A percentile compares a stretch with the other conserved stretches of the same genome.
These are phyloP conservation scores for Termitomyces sp. DNA, from an alignment of 768 basidiomycete species.

Conservation along the genomic window DNA sequence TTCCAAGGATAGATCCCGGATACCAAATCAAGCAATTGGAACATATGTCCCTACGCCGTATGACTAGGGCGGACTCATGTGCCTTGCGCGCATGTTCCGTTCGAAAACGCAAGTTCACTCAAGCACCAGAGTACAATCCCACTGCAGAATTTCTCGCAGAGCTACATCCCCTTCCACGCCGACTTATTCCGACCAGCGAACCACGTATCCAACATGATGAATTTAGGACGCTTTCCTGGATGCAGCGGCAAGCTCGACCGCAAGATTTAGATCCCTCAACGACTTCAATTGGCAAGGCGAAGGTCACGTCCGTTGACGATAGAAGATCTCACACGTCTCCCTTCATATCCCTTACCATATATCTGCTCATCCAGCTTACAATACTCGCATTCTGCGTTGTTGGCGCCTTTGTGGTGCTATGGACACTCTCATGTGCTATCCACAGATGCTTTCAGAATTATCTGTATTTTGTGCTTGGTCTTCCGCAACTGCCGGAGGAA, in stretches of 20 bases:
- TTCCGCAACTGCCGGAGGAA: background rate
- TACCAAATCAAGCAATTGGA: background rate
- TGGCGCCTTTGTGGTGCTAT: background rate
- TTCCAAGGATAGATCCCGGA: conserved; percentile 10
- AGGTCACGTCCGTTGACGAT: background rate
- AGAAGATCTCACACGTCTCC: background rate
- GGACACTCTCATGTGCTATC: background rate
- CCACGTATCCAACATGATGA: conserved; percentile 7
- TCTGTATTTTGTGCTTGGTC: background rate
- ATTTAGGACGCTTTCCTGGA: background rate
- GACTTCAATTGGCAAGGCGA: background rate
- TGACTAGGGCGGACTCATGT: conserved; percentile 9
- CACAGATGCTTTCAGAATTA: background rate
- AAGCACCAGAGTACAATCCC: background rate
- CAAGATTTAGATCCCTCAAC: background rate
- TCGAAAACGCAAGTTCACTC: conserved; percentile 6
- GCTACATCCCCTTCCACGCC: background rate
- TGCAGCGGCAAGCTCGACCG: background rate
- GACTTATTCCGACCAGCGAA: background rate
- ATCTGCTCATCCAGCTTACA: conserved; percentile 3
- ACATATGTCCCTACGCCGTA: conserved; percentile 9
- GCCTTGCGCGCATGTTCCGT: conserved; percentile 7
- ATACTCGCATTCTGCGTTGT: conserved; percentile 2
- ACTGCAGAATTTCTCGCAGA: conserved; percentile 1
- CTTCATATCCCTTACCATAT: background rate